Evolutionary conservation across 2,329 filamentous ascomycete species (phyloP).

Genomic region (Aspergillus sp.): DNA sequence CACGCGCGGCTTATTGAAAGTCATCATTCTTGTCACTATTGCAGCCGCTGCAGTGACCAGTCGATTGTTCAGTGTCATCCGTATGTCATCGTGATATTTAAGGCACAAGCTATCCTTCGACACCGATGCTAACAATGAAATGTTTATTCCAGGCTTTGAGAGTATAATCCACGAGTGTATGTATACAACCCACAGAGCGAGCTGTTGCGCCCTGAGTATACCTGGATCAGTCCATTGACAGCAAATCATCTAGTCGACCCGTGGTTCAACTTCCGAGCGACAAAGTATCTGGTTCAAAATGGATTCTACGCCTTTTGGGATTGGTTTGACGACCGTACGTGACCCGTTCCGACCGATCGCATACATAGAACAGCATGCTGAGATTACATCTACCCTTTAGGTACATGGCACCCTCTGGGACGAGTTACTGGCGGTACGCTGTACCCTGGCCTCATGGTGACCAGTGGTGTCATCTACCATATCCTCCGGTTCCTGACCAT

Average conservation of each 20-base stretch:
- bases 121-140: neutral
- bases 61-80: conserved; percentile 96
- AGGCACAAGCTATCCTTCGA: neutral
- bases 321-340: conserved; percentile 95
- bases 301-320: conserved; percentile 99
- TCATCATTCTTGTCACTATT: conserved; percentile 89
- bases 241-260: conserved; percentile 76
- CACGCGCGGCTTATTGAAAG: conserved; percentile 80
- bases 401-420: conserved; percentile 98
- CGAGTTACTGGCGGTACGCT: conserved; percentile 98
- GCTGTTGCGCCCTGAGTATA: neutral
- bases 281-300: conserved; percentile 95
- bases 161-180: conserved; percentile 99
- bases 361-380: conserved; percentile 4
- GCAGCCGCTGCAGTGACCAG: conserved; percentile 89
- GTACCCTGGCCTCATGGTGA: conserved; percentile 98
- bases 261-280: conserved; percentile 99
- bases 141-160: conserved; percentile 73
- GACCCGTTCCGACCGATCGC: conserved; percentile 11
- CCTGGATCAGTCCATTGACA: neutral
- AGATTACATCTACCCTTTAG: conserved; percentile 30
- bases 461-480: conserved; percentile 96
- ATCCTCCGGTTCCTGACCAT: conserved; percentile 84
- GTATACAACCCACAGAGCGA: conserved; percentile 46
- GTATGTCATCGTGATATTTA: conserved; percentile 60